Evolutionary conservation across 2,329 filamentous ascomycete species (phyloP).

Genomic region (Pseudophaeomoniella oleicola): DNA sequence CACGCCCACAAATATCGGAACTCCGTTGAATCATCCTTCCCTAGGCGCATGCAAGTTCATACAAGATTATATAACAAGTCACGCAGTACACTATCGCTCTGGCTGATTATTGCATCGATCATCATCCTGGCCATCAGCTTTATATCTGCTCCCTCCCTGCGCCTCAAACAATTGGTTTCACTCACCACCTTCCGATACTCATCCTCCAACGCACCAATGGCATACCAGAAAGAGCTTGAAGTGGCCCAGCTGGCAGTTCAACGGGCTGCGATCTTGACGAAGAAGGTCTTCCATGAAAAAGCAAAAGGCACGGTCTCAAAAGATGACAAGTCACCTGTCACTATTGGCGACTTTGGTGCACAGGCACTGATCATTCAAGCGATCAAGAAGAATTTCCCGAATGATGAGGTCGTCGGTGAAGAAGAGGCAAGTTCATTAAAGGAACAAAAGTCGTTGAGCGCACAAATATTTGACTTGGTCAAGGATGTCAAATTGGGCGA

Average conservation of each 20-base stretch:
- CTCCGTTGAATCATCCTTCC: no score
- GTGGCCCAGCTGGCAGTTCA: constrained; percentile 82
- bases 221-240: constrained; percentile 64
- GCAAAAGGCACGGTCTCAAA: constrained; percentile 91
- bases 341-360: constrained; percentile 93
- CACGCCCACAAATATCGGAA: no score
- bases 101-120: no score
- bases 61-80: no score
- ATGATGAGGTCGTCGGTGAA: constrained; percentile 85
- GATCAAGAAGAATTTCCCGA: constrained; percentile 75
- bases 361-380: constrained; percentile 92
- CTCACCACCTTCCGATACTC: not conserved
- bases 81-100: no score
- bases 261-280: constrained; percentile 61
- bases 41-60: no score
- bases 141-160: not conserved
- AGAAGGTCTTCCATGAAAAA: constrained; percentile 70
- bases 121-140: constrained; percentile 1
- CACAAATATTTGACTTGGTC: constrained; percentile 76
- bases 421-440: constrained; percentile 78
- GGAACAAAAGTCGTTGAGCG: constrained; percentile 51
- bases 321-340: constrained; percentile 91
- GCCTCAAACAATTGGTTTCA: not conserved
- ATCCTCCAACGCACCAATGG: constrained; percentile 14
- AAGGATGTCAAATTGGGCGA: constrained; percentile 56